Evolutionary conservation across 345 rosid genomes (phyloP), one percentile per base, ranked within the genome.

Genomic region (Citrus medica): DNA sequence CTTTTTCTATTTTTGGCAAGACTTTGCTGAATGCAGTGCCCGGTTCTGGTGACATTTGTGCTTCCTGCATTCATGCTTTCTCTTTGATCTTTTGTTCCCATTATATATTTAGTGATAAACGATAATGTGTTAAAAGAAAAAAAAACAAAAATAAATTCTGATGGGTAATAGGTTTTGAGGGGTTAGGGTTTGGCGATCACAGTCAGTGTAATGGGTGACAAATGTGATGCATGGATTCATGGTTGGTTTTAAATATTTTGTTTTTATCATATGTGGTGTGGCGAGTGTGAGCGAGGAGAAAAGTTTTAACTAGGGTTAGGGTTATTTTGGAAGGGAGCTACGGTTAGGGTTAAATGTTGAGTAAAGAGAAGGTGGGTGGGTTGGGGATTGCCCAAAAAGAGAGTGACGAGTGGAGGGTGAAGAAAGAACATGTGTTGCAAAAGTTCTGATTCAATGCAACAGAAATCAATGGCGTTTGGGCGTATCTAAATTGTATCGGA

Each of bases 401-500:
- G 68, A 46, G 22, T 77, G 97, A 91, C 98, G 96, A 88, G 90
- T 94, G 98, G 88, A 86, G 75, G 88, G 84, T 82, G 88, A 71
- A 64, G 83, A 80, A 33, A 32, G 28, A 80, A 89, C 97, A 95
- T 72, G 91, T 93, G 98, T 86, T 88, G 87, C 91, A 83, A 92
- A 91, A 92, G 92, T 81, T 92, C 97, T 92, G 97, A 51, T 73
- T 1, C 21, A 58, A 73, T 78, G 78, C 79, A 75, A 78, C 89
- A 84, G 85, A 91, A 87, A 84, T 90, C 92, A 90, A 90, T 91
- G 93, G 94, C 86, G 80, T 84, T 84, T 85, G 77, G 81, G 70
- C 56, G 70, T 69, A 67, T n/a, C 19, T 38, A 70, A 53, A 1
- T 53, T 70, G 72, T 28, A 56, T 67, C 35, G 71, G 64, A 22